phyloP scores from a whole-genome alignment of 2,329 filamentous ascomycete species.

The Myriosclerotinia curreyana region DNA sequence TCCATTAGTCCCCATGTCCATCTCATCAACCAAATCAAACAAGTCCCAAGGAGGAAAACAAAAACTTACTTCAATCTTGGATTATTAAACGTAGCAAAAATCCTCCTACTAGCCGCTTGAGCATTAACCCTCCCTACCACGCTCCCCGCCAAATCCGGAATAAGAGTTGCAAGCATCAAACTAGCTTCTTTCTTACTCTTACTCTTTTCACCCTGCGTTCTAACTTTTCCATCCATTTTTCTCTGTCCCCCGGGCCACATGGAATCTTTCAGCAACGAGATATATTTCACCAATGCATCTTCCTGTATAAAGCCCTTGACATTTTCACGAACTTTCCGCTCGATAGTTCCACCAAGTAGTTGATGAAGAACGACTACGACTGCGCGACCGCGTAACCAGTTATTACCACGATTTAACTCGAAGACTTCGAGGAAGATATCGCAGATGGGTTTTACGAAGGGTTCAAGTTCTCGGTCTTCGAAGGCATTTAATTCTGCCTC shows the following conservation, averaged over 20 bases:
- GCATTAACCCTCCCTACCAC: constrained; percentile 93
- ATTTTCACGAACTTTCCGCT: constrained; percentile 88
- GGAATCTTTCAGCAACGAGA: constrained; percentile 67
- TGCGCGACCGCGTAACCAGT: constrained; percentile 92
- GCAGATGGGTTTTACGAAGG: constrained; percentile 97
- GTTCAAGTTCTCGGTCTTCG: constrained; percentile 83
- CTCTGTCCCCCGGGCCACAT: constrained; percentile 77
- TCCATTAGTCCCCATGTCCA: neutral
- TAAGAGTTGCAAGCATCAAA: constrained; percentile 80
- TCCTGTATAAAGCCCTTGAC: constrained; percentile 72
- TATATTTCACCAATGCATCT: constrained; percentile 72
- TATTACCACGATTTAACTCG: constrained; percentile 90
- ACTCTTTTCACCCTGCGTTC: constrained; percentile 70
- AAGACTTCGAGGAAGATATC: constrained; percentile 97
- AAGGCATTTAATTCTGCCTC: constrained; percentile 93
- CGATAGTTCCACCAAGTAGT: constrained; percentile 90
- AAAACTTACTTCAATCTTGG: constrained; percentile 74
- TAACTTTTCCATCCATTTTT: constrained; percentile 48
- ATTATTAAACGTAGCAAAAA: constrained; percentile 92
- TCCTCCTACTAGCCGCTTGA: constrained; percentile 79
- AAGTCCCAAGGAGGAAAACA: neutral
- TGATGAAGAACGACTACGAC: constrained; percentile 97
- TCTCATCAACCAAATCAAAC: neutral
- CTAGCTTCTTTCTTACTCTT: constrained; percentile 83
- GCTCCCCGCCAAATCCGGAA: constrained; percentile 87